Percentiles rank a stretch among this genome's conserved stretches.
phyloP scores from a whole-genome alignment of 2,329 filamentous ascomycete genomes.

The Trichoderma citrinoviride region DNA sequence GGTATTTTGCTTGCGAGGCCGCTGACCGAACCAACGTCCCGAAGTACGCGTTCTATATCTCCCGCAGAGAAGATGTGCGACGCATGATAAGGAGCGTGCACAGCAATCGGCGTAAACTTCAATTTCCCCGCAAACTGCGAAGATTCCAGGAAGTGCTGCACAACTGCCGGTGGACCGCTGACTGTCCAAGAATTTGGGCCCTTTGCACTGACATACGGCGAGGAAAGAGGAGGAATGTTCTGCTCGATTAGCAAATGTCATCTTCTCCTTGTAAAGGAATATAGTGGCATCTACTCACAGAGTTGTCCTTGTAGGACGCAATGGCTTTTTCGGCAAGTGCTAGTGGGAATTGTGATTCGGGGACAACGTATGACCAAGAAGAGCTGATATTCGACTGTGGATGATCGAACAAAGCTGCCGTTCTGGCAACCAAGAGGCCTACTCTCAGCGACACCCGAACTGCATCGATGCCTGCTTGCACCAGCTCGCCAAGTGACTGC shows the following conservation, averaged over 20 bases:
- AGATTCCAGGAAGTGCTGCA: background rate
- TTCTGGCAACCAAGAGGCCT: constrained; percentile 12
- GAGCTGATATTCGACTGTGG: background rate
- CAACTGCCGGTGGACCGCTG: constrained; percentile 10
- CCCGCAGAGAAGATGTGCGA: constrained; percentile 7
- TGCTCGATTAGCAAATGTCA: background rate
- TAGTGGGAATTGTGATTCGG: constrained; percentile 1
- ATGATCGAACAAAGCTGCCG: constrained; percentile 12
- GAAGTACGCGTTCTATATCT: constrained; percentile 10
- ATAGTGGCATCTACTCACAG: background rate
- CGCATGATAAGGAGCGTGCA: constrained; percentile 12
- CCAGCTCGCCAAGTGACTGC: constrained; percentile 7
- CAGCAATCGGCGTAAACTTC: background rate
- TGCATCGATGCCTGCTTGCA: constrained; percentile 12
- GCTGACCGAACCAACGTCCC: background rate
- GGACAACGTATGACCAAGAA: constrained; percentile 16
- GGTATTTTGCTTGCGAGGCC: background rate
- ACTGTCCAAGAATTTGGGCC: constrained; percentile 11
- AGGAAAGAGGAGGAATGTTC: constrained; percentile 2
- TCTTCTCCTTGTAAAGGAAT: too few species aligned
- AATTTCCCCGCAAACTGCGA: background rate
- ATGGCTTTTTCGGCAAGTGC: constrained; percentile 9
- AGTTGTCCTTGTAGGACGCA: background rate
- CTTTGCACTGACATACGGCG: constrained; percentile 16
- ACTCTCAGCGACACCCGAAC: constrained; percentile 15